Base-by-base conservation (phyloP, 495 filamentous ascomycete genomes). In the Penicillium flavigenum region DNA sequence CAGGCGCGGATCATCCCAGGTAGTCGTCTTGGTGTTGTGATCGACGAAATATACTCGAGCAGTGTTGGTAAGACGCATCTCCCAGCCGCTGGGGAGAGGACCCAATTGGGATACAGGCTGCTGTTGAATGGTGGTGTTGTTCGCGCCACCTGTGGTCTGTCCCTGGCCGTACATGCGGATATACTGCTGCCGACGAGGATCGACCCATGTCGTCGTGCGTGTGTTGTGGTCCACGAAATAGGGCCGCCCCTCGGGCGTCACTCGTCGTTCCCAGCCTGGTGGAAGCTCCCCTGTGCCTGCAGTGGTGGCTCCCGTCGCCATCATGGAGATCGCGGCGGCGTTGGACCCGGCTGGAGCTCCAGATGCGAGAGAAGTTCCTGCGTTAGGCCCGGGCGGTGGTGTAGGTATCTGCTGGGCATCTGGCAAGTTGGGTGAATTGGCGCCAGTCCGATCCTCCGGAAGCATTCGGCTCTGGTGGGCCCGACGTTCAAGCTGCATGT, bases 141-240 rank as follows among this genome's bases (percentile, higher is more conserved):
- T 91, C 39, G 83, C 81, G 59, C 83, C 88, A 7, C 49, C 56
- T n/a, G 77, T 74, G 62, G 83, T 89, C 16, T 69, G 64, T 16
- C 63, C 63, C 24, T 88, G 87, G 5, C 91, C 93, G 67, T 97
- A 98, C 91, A 96, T 97, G 34, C 94, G 83, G 58, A 98, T 97
- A 74, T 96, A 98, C 72, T 98, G 94, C 76, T 97, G 93, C 47
- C 94, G 88, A 53, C 94, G 88, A 27, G 94, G 94, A 70, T 98
- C 94, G n/a, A 98, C 94, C 94, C 94, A 98, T 5, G 94, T 98
- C 8, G 94, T 98, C 5, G 95, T 98, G 54, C 94, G 86, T 16
- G 95, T 98, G 71, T 98, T 98, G 75, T 98, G 94, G 69, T 98
- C 94, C n/a, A 98, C 94, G 72, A 97, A 98, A 72, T 98, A 98